A percentile compares a stretch with the other conserved stretches of the same genome.
These are phyloP conservation scores for Pilobolus umbonatus DNA, from an alignment of 192 early-diverging fungal species.

Conservation along the genomic window DNA sequence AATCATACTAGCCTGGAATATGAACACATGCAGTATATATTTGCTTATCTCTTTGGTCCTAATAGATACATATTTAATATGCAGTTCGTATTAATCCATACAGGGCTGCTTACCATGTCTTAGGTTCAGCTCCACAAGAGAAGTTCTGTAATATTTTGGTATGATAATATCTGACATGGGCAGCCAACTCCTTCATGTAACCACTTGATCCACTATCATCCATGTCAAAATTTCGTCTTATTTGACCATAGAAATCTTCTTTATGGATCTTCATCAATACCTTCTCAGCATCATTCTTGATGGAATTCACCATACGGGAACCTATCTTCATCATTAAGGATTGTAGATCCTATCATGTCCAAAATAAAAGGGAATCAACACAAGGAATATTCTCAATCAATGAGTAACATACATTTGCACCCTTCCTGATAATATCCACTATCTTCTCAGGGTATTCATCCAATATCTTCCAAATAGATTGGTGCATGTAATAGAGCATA, in stretches of 20 bases:
- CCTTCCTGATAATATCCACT: conserved; percentile 46
- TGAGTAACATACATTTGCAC: conserved; percentile 39
- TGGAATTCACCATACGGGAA: conserved; percentile 44
- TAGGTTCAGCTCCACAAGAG: conserved; percentile 57
- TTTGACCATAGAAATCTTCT: conserved; percentile 55
- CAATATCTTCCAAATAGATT: conserved; percentile 54
- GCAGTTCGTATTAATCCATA: not conserved
- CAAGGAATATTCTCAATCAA: not conserved
- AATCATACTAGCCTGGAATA: conserved; percentile 63
- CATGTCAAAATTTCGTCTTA: conserved; percentile 13
- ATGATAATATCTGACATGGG: conserved; percentile 54
- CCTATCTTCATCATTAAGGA: conserved; percentile 50
- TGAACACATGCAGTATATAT: conserved; percentile 47
- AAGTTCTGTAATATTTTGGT: conserved; percentile 48
- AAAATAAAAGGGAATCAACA: conserved; percentile 1
- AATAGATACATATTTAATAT: not conserved
- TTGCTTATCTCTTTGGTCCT: conserved; percentile 36
- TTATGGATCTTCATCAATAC: conserved; percentile 59
- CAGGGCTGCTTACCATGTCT: conserved; percentile 48
- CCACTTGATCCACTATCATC: conserved; percentile 38
- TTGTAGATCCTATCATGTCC: conserved; percentile 38
- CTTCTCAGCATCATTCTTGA: conserved; percentile 50
- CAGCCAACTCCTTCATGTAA: conserved; percentile 58
- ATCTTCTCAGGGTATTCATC: conserved; percentile 51
- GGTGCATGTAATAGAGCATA: conserved; percentile 52